These are phyloP conservation scores for Pisolithus orientalis DNA, from an alignment of 768 basidiomycete genomes.

Conservation along the genomic window DNA sequence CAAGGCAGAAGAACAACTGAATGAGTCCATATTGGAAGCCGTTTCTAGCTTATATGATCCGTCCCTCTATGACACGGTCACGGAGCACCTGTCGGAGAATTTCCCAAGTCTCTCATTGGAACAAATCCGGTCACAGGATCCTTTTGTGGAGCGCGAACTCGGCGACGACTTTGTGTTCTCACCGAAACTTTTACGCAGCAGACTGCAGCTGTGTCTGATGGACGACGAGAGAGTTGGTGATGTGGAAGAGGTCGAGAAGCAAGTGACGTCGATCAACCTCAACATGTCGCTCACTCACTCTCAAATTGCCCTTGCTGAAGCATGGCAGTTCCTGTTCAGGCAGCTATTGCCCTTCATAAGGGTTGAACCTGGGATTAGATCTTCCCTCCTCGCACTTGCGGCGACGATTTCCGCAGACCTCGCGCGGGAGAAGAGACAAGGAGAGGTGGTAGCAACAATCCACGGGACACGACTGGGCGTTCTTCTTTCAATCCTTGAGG, in stretches of 20 bases:
- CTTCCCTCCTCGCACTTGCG: constrained; percentile 50
- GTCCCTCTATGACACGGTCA: constrained; percentile 56
- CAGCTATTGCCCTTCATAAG: constrained; percentile 60
- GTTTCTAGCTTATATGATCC: constrained; percentile 69
- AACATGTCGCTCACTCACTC: constrained; percentile 82
- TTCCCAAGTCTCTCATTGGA: constrained; percentile 61
- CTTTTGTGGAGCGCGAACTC: constrained; percentile 62
- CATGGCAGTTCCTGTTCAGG: constrained; percentile 71
- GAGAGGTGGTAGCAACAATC: constrained; percentile 80
- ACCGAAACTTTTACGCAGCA: constrained; percentile 47
- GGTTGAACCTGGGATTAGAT: constrained; percentile 50
- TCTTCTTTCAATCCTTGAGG: constrained; percentile 71
- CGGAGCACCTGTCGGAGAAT: constrained; percentile 38
- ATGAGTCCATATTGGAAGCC: constrained; percentile 64
- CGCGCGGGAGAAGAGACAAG: constrained; percentile 60
- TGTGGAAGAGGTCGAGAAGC: constrained; percentile 46
- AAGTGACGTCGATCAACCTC: constrained; percentile 71
- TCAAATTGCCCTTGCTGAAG: constrained; percentile 64
- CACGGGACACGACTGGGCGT: constrained; percentile 72
- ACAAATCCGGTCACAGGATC: constrained; percentile 57
- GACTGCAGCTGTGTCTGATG: constrained; percentile 39
- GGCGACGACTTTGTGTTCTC: constrained; percentile 81
- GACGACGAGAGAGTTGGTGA: constrained; percentile 37
- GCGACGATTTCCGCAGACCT: constrained; percentile 61
- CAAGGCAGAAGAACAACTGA: constrained; percentile 55